Conservation (phyloP, 2,329 filamentous ascomycete species). For the Ampelomyces quisqualis region DNA sequence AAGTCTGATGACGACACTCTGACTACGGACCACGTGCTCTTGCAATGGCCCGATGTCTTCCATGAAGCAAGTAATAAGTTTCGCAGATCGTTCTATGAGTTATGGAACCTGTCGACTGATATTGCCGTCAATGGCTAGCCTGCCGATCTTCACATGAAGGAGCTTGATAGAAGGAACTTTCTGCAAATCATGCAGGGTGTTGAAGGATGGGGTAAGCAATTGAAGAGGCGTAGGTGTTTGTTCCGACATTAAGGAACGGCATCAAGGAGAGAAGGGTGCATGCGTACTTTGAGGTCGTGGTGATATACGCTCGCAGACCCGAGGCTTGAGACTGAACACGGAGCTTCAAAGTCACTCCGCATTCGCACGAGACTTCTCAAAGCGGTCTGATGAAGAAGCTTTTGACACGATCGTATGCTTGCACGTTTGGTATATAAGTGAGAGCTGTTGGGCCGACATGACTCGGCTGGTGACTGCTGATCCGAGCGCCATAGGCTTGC, state of each 20-base stretch:
- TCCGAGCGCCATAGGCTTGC: no score
- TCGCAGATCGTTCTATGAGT: constrained; percentile 30
- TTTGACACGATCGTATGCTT: no score
- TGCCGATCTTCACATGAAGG: constrained; percentile 32
- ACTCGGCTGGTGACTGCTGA: not conserved
- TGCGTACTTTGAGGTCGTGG: constrained; percentile 33
- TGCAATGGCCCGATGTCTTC: constrained; percentile 29
- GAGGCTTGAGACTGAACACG: no score
- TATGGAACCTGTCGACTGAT: constrained; percentile 27
- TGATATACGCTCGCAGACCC: constrained; percentile 18
- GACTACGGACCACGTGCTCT: constrained; percentile 29
- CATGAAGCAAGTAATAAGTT: constrained; percentile 25
- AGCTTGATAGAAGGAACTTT: constrained; percentile 37
- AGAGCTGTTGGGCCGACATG: no score
- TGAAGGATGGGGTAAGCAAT: constrained; percentile 40
- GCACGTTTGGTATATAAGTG: no score
- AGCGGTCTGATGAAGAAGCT: no score
- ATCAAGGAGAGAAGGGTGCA: constrained; percentile 35
- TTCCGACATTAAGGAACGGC: constrained; percentile 36
- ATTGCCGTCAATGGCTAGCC: constrained; percentile 34
- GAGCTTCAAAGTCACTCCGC: no score
- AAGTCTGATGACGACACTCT: constrained; percentile 44
- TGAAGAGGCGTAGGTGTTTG: constrained; percentile 49
- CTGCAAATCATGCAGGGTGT: constrained; percentile 31
- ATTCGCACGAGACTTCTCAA: no score